A percentile compares a stretch with the other conserved stretches of the same genome.
phyloP scores from a whole-genome alignment of 768 basidiomycete species.

The Mrakia frigida region DNA sequence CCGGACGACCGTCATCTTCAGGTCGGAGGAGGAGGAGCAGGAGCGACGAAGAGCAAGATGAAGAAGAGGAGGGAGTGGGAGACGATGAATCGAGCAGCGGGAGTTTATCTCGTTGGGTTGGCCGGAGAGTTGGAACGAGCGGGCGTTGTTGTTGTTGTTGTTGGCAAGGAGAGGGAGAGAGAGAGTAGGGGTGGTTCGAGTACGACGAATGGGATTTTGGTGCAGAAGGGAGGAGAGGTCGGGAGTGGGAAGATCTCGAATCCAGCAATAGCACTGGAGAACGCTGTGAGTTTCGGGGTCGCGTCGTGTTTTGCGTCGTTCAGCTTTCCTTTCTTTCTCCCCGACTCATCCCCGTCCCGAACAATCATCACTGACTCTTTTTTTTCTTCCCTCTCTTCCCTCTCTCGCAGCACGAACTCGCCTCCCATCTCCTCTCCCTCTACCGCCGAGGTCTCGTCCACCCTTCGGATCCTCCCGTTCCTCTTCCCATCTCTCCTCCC shows the following conservation, averaged over 20 bases:
- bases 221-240: background rate
- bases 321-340: background rate
- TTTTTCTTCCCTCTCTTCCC: background rate
- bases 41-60: background rate
- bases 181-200: background rate
- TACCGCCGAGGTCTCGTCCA: constrained; percentile 23
- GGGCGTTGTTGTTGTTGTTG: background rate
- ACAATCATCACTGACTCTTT: background rate
- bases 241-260: background rate
- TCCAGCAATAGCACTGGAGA: background rate
- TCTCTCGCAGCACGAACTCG: constrained; percentile 14
- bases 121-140: constrained; percentile 4
- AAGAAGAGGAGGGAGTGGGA: constrained; percentile 25
- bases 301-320: background rate
- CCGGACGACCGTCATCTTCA: constrained; percentile 4
- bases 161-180: background rate
- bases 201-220: background rate
- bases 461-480: constrained; percentile 20
- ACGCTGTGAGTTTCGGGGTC: constrained; percentile 6
- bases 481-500: constrained; percentile 5
- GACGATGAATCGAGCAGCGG: constrained; percentile 18
- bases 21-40: background rate
- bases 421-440: constrained; percentile 21
- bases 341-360: too few relatives aligned
- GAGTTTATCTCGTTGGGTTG: constrained; percentile 3